Percentiles rank a stretch among this genome's conserved stretches.
Evolutionary conservation across 768 basidiomycete genomes (phyloP).

Genomic region (Tephrocybe rancida): DNA sequence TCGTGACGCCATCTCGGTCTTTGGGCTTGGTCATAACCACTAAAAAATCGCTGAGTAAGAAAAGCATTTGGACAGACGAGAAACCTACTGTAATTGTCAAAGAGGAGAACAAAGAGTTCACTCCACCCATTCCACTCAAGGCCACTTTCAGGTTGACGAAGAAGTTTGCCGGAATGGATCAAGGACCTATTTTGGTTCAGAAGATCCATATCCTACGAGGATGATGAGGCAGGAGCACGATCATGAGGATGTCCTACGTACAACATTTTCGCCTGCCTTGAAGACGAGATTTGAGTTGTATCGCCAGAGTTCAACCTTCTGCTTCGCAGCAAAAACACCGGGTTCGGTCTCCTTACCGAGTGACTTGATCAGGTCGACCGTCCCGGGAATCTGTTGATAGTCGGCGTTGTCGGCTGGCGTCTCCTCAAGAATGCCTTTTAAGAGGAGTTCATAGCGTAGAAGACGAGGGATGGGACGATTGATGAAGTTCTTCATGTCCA

Average conservation of each 20-base stretch:
- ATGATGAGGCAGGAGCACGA: background rate
- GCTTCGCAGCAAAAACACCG: conserved; percentile 82
- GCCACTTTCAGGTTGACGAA: conserved; percentile 87
- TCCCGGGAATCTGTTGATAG: conserved; percentile 76
- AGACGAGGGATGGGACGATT: conserved; percentile 90
- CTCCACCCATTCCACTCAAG: conserved; percentile 90
- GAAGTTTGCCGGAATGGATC: conserved; percentile 80
- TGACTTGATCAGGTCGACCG: conserved; percentile 84
- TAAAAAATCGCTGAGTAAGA: conserved; percentile 31
- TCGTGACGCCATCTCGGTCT: conserved; percentile 72
- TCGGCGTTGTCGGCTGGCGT: conserved; percentile 80
- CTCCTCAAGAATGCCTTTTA: conserved; percentile 80
- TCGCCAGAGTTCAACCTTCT: conserved; percentile 89
- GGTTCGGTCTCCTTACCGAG: conserved; percentile 88
- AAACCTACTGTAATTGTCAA: conserved; percentile 91
- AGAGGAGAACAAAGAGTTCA: conserved; percentile 87
- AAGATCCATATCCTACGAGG: conserved; percentile 80
- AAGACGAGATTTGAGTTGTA: conserved; percentile 80
- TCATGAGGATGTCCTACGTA: conserved; percentile 25
- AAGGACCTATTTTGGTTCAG: conserved; percentile 81
- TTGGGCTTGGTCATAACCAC: conserved; percentile 90
- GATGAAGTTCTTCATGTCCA: conserved; percentile 94
- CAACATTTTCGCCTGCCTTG: conserved; percentile 75
- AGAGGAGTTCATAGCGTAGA: conserved; percentile 83
- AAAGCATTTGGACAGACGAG: background rate